Conservation (phyloP, 805 yeast species). For the Candida hungchunana region DNA sequence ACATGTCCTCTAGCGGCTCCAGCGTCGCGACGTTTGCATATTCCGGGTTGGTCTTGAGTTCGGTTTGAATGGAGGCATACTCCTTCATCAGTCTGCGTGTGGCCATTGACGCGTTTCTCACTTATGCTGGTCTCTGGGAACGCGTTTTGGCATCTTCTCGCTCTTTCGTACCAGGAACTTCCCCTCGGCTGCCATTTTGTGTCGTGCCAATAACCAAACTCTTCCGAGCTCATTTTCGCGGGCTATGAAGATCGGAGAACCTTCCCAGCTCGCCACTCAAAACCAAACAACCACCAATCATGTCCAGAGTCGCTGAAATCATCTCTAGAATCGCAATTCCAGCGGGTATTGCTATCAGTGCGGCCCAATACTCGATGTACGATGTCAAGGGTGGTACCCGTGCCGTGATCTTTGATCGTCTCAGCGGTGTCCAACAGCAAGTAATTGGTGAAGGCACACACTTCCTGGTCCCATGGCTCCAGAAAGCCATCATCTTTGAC, state of each 20-base stretch:
- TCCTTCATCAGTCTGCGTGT: slow-evolving; percentile 36
- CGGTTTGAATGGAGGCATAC: slow-evolving; percentile 29
- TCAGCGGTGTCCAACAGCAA: slow-evolving; percentile 80
- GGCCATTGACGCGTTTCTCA: slow-evolving; percentile 22
- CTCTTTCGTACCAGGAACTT: too few relatives aligned
- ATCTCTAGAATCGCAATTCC: slow-evolving; percentile 60
- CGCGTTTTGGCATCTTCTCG: too few relatives aligned
- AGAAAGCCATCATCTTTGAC: slow-evolving; percentile 83
- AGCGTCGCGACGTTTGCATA: slow-evolving; percentile 35
- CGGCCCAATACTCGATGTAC: slow-evolving; percentile 79
- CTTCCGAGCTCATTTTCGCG: too few relatives aligned
- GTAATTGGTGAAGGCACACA: slow-evolving; percentile 98
- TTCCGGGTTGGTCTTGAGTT: slow-evolving; percentile 16
- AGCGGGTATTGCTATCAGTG: slow-evolving; percentile 61
- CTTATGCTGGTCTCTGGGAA: too few relatives aligned
- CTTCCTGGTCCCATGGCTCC: slow-evolving; percentile 93
- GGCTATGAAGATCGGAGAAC: too few relatives aligned
- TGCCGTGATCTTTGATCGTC: slow-evolving; percentile 92
- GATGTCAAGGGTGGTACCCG: slow-evolving; percentile 96
- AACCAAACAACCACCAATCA: slow-evolving; percentile 10
- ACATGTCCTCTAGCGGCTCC: slow-evolving; percentile 45
- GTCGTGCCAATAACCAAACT: background rate
- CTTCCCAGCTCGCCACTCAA: slow-evolving; percentile 3
- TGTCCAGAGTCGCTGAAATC: slow-evolving; percentile 39
- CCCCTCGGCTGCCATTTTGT: too few relatives aligned